Conservation (phyloP, 2,329 filamentous ascomycete genomes). For the Dendrostoma leiphaemia region DNA sequence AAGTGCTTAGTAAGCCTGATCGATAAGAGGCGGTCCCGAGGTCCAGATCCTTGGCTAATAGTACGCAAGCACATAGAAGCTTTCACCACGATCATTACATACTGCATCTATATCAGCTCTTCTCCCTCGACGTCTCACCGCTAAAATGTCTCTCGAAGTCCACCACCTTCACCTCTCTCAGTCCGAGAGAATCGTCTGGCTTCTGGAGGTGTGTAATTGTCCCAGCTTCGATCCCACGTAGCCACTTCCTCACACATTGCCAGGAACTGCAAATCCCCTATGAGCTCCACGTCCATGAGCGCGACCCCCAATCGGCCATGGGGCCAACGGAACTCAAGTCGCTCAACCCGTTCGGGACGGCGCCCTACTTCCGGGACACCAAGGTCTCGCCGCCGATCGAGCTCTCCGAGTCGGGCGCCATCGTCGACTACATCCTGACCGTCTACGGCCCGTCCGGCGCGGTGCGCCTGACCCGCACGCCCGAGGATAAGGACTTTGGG, state of each 20-base stretch:
- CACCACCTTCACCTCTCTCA: constrained; percentile 59
- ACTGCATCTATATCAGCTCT: too few species aligned
- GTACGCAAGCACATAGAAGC: too few species aligned
- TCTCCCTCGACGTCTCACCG: not conserved
- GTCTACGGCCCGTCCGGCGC: constrained; percentile 10
- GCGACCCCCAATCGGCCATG: constrained; percentile 28
- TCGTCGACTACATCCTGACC: constrained; percentile 59
- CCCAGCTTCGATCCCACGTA: not conserved
- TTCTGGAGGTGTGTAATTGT: constrained; percentile 48
- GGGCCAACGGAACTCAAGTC: constrained; percentile 38
- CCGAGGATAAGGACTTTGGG: constrained; percentile 49
- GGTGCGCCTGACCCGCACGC: constrained; percentile 38
- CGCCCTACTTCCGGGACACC: constrained; percentile 59
- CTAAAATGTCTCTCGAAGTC: constrained; percentile 33
- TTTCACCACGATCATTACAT: too few species aligned
- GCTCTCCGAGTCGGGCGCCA: constrained; percentile 59
- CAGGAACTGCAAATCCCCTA: constrained; percentile 57
- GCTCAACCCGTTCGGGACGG: constrained; percentile 50
- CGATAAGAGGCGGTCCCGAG: too few species aligned
- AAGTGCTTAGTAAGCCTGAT: too few species aligned
- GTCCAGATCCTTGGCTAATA: too few species aligned
- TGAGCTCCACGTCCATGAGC: constrained; percentile 27
- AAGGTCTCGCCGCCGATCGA: constrained; percentile 34
- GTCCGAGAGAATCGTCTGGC: constrained; percentile 63
- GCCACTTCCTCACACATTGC: not conserved